Percentiles rank a stretch among this genome's conserved stretches.
phyloP scores from a whole-genome alignment of 352 stramenopile species.

The Aphanomyces invadans region DNA sequence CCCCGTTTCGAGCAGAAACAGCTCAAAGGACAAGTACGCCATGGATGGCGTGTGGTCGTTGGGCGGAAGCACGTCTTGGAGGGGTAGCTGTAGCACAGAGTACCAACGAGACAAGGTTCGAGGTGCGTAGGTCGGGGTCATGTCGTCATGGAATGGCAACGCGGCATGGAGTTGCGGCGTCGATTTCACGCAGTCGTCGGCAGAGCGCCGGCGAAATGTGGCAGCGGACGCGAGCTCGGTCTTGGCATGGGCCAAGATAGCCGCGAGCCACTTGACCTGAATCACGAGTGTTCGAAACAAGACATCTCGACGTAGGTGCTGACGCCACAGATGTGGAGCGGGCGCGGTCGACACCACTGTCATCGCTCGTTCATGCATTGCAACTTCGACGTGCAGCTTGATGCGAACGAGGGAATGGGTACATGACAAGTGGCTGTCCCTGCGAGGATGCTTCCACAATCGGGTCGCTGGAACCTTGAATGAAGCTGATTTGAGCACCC shows the following conservation, averaged over 20 bases:
- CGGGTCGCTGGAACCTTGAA: neutral
- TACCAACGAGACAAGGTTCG: neutral
- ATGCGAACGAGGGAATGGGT: neutral
- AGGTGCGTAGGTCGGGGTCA: neutral
- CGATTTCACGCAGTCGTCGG: slow-evolving; percentile 1
- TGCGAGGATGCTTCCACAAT: slow-evolving; percentile 1
- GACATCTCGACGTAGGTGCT: neutral
- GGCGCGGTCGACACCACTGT: slow-evolving; percentile 1
- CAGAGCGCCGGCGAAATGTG: slow-evolving; percentile 15
- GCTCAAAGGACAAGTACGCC: slow-evolving; percentile 16
- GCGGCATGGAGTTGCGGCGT: neutral
- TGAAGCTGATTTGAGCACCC: neutral
- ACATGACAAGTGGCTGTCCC: neutral
- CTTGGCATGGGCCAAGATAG: slow-evolving; percentile 5
- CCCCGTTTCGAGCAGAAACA: slow-evolving; percentile 1
- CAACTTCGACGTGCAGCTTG: slow-evolving; percentile 2
- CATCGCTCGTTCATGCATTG: slow-evolving; percentile 15
- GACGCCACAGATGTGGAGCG: neutral
- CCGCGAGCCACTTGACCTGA: slow-evolving; percentile 14
- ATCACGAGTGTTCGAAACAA: neutral
- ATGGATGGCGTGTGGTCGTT: neutral
- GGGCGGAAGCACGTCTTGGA: neutral
- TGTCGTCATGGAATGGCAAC: slow-evolving; percentile 17
- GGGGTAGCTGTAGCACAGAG: neutral
- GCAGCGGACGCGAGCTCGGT: neutral